phyloP scores from a whole-genome alignment of 2,329 filamentous ascomycete genomes.

The Aspergillus pseudoglaucus region DNA sequence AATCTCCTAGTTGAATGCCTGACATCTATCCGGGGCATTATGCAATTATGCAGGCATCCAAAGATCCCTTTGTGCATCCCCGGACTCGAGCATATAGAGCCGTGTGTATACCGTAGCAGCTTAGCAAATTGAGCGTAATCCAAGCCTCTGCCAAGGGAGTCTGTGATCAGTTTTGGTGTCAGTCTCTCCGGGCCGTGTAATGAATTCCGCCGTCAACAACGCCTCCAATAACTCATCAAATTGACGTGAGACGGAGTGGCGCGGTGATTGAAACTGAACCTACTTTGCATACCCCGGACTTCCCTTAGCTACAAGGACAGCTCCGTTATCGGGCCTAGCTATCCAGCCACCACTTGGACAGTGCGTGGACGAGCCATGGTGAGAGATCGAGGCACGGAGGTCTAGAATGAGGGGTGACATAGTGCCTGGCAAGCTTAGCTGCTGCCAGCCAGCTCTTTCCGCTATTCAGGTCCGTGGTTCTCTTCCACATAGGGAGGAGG shows the following conservation, averaged over 20 bases:
- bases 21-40: not conserved
- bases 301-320: too few species aligned
- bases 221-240: not conserved
- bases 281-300: not conserved
- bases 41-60: not conserved
- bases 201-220: not conserved
- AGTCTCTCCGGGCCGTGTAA: not conserved
- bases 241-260: conserved; percentile 1
- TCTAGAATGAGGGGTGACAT: conserved; percentile 1
- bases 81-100: not conserved
- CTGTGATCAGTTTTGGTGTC: not conserved
- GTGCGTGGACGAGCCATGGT: conserved; percentile 7
- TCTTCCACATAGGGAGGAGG: not conserved
- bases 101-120: not conserved
- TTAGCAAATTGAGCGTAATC: not conserved
- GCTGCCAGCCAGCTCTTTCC: not conserved
- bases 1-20: not conserved
- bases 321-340: too few species aligned
- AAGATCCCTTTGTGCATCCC: not conserved
- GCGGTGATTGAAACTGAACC: not conserved
- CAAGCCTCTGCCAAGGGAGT: not conserved
- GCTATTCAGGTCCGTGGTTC: not conserved
- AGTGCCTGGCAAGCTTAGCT: conserved; percentile 3
- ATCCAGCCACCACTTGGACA: not conserved
- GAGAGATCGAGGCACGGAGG: conserved; percentile 11